Evolutionary conservation across 805 yeast species (phyloP).

Genomic region (Saccharomycopsis oosterbeekiorum): DNA sequence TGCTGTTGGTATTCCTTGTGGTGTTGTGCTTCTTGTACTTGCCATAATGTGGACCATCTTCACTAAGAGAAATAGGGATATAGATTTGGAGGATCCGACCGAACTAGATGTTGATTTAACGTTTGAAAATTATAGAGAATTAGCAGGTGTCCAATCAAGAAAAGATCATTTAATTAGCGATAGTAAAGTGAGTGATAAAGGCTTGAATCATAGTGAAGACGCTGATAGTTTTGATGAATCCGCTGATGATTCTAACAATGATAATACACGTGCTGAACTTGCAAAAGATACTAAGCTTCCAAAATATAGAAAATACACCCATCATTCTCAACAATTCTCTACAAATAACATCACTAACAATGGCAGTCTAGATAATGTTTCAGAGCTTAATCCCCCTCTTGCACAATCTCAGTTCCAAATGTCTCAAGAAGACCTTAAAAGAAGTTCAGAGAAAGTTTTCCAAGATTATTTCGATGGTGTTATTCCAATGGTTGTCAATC

Average conservation of each 20-base stretch:
- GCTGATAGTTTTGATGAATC: neutral
- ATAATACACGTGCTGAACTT: neutral
- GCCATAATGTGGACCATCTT: neutral
- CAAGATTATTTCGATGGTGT: constrained; percentile 18
- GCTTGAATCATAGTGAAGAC: neutral
- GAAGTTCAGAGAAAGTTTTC: constrained; percentile 12
- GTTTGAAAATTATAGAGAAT: constrained; percentile 16
- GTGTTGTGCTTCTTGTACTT: constrained; percentile 5
- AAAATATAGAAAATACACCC: constrained; percentile 16
- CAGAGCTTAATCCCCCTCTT: neutral
- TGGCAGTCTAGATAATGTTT: neutral
- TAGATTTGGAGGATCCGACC: constrained; percentile 1
- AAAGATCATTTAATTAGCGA: neutral
- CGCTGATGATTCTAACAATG: neutral
- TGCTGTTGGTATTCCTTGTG: constrained; percentile 18
- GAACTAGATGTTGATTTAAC: constrained; percentile 18
- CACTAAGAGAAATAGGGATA: constrained; percentile 2
- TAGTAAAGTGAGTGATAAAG: neutral
- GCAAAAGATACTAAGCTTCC: constrained; percentile 8
- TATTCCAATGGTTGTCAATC: constrained; percentile 14
- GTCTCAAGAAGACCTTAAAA: constrained; percentile 1
- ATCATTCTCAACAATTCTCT: constrained; percentile 13
- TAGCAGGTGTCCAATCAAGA: constrained; percentile 15
- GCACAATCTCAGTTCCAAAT: neutral
- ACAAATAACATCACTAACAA: constrained; percentile 2